A percentile compares a stretch with the other conserved stretches of the same genome.
Evolutionary conservation across 371 early-diverging fungal species (phyloP).

Genomic region (Haplosporangium sp.): DNA sequence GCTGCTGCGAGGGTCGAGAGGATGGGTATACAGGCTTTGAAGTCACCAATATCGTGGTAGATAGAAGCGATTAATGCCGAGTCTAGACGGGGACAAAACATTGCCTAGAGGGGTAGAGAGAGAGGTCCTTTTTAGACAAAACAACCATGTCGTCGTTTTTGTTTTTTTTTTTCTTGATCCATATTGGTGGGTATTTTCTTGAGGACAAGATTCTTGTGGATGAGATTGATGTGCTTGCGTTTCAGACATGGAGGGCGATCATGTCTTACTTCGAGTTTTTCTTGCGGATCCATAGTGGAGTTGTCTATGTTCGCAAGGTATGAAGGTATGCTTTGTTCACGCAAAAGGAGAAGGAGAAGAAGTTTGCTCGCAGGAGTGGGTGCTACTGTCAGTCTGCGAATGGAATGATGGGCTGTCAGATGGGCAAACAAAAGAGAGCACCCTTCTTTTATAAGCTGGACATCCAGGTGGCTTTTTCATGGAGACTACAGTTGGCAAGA

Average conservation of each 20-base stretch:
- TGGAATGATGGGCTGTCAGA: no score
- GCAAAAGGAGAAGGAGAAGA: background rate
- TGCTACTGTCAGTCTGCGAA: no score
- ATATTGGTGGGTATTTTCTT: no score
- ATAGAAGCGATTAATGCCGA: constrained; percentile 52
- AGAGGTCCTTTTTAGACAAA: background rate
- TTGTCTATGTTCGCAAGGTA: background rate
- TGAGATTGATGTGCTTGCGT: background rate
- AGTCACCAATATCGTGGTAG: constrained; percentile 41
- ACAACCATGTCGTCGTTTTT: background rate
- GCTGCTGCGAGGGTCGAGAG: constrained; percentile 38
- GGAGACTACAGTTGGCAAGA: no score
- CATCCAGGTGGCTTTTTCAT: no score
- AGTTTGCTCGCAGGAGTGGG: no score
- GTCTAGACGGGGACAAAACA: constrained; percentile 54
- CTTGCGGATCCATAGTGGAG: constrained; percentile 40
- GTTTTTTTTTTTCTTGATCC: background rate
- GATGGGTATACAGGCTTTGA: constrained; percentile 38
- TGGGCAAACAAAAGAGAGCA: no score
- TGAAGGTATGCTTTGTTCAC: background rate
- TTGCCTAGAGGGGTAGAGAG: constrained; percentile 26
- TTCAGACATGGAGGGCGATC: no score
- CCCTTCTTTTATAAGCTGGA: no score
- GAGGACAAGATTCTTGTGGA: no score
- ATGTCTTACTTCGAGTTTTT: constrained; percentile 45